Conservation (phyloP, 2,329 filamentous ascomycete species). For the Orbilia quercus region DNA sequence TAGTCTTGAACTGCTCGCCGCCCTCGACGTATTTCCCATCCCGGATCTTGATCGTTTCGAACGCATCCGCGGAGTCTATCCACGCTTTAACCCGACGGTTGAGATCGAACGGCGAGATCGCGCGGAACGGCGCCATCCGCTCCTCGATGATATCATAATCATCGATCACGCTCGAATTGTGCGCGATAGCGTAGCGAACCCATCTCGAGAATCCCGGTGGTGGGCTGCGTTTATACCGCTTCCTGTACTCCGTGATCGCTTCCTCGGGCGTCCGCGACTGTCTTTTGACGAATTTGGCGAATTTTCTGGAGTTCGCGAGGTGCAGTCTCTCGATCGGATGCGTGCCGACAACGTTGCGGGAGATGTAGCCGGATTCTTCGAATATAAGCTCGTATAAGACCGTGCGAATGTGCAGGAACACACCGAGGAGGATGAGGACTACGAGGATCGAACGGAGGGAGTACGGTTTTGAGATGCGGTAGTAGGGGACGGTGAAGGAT, state of each 20-base stretch:
- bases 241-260: constrained; percentile 62
- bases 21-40: constrained; percentile 60
- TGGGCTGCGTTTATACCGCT: constrained; percentile 65
- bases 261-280: constrained; percentile 44
- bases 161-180: constrained; percentile 67
- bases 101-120: constrained; percentile 35
- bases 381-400: constrained; percentile 27
- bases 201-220: constrained; percentile 67
- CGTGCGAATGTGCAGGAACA: constrained; percentile 27
- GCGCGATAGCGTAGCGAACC: constrained; percentile 64
- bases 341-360: constrained; percentile 13
- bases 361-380: constrained; percentile 28
- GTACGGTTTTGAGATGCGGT: constrained; percentile 42
- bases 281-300: constrained; percentile 12
- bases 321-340: constrained; percentile 46
- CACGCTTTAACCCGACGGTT: constrained; percentile 28
- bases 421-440: constrained; percentile 26
- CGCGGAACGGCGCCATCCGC: constrained; percentile 64
- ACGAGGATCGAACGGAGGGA: constrained; percentile 35
- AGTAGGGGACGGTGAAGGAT: constrained; percentile 26
- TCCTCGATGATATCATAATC: constrained; percentile 66
- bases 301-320: constrained; percentile 20
- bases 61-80: constrained; percentile 25
- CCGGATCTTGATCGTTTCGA: constrained; percentile 60
- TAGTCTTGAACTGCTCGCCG: constrained; percentile 28